phyloP scores from a whole-genome alignment of 202 grass and related monocot genomes.

The Eragrostis tef region DNA sequence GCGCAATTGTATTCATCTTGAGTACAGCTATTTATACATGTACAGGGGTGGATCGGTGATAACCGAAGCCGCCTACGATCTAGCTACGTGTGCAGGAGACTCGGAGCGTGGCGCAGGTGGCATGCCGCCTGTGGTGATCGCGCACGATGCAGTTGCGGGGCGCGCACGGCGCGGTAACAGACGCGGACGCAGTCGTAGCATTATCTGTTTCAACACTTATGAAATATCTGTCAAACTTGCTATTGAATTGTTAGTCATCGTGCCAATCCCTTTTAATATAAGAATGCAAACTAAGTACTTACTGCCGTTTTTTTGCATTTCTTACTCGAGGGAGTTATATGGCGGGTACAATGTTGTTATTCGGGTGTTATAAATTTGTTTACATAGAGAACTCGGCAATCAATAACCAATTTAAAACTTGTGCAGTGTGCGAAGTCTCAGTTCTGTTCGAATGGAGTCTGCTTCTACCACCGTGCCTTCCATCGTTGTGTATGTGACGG shows the following conservation, averaged over 20 bases:
- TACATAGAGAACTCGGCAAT: background rate
- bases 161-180: too few relatives aligned
- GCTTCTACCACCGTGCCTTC: slow-evolving; percentile 66
- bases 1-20: too few relatives aligned
- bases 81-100: too few relatives aligned
- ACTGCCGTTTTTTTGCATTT: background rate
- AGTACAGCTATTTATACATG: too few relatives aligned
- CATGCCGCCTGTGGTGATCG: too few relatives aligned
- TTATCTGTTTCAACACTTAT: too few relatives aligned
- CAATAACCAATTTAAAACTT: background rate
- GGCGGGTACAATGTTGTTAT: background rate
- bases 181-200: too few relatives aligned
- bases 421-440: slow-evolving; percentile 60
- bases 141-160: too few relatives aligned
- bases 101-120: too few relatives aligned
- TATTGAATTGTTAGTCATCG: background rate
- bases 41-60: too few relatives aligned
- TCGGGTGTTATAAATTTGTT: background rate
- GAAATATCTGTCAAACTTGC: background rate
- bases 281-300: background rate
- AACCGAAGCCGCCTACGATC: too few relatives aligned
- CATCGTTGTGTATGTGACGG: slow-evolving; percentile 96
- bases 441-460: slow-evolving; percentile 63
- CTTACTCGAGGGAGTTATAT: background rate
- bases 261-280: background rate